phyloP scores from a whole-genome alignment of 352 stramenopile species.

The Globisporangium irregulare region DNA sequence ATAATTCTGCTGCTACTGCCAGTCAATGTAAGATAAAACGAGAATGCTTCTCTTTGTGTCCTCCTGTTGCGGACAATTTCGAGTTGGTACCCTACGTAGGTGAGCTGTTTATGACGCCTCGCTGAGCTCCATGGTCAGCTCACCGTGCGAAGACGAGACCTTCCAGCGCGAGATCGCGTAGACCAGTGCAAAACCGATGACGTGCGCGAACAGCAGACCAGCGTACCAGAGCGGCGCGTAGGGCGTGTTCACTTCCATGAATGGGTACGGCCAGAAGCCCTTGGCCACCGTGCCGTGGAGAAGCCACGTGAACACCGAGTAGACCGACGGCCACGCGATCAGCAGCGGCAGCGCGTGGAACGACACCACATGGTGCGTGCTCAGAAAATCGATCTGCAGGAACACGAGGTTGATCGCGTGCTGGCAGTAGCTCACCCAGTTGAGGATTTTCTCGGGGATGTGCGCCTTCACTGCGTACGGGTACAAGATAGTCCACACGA shows the following conservation, averaged over 20 bases:
- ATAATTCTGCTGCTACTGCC: conserved; percentile 4
- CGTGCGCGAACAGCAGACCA: conserved; percentile 48
- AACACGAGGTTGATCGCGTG: conserved; percentile 71
- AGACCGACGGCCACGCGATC: conserved; percentile 58
- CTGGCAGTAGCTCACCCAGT: conserved; percentile 79
- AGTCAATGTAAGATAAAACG: conserved; percentile 1
- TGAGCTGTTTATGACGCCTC: background rate
- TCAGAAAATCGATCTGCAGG: conserved; percentile 64
- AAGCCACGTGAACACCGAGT: conserved; percentile 76
- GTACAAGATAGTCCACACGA: conserved; percentile 78
- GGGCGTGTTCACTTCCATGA: conserved; percentile 67
- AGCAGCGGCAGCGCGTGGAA: conserved; percentile 54
- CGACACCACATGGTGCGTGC: conserved; percentile 49
- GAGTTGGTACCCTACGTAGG: background rate
- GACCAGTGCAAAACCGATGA: conserved; percentile 35
- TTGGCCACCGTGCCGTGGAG: conserved; percentile 61
- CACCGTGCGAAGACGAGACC: background rate
- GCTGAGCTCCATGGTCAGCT: background rate
- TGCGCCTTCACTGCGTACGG: conserved; percentile 52
- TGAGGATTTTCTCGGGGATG: conserved; percentile 54
- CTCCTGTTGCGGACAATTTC: background rate
- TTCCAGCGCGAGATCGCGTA: conserved; percentile 52
- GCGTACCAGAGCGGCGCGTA: conserved; percentile 74
- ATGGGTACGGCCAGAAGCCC: conserved; percentile 82
- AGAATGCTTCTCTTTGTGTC: background rate